Conservation (phyloP, 192 early-diverging fungal species). For the Entophlyctis luteolus region DNA sequence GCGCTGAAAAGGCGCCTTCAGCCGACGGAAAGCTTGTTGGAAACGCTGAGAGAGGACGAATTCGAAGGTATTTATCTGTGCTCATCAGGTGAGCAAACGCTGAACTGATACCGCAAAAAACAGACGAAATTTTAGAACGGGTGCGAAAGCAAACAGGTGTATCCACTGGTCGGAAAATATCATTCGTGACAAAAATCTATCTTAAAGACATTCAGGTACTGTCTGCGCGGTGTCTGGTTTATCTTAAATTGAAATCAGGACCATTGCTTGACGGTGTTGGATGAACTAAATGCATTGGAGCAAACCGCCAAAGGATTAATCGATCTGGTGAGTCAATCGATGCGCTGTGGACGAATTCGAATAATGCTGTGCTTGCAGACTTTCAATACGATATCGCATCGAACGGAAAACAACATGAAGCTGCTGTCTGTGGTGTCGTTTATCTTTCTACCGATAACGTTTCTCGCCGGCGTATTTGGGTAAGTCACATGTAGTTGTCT, state of each 20-base stretch:
- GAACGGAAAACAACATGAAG: conserved; percentile 30
- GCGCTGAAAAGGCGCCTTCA: conserved; percentile 42
- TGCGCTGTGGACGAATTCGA: conserved; percentile 45
- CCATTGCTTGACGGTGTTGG: conserved; percentile 48
- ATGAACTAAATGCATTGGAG: conserved; percentile 46
- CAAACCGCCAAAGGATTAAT: conserved; percentile 42
- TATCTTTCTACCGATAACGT: conserved; percentile 54
- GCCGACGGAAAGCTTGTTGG: conserved; percentile 44
- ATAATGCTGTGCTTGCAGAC: conserved; percentile 9
- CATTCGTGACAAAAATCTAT: conserved; percentile 37
- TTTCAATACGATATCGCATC: conserved; percentile 17
- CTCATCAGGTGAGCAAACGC: too few relatives aligned
- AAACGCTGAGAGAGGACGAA: conserved; percentile 21
- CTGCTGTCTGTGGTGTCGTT: conserved; percentile 21
- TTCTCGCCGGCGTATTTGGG: conserved; percentile 48
- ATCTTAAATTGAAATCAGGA: too few relatives aligned
- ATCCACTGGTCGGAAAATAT: too few relatives aligned
- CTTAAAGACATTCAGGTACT: conserved; percentile 50
- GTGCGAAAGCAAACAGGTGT: too few relatives aligned
- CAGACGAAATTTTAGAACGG: too few relatives aligned
- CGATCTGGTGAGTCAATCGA: conserved; percentile 47
- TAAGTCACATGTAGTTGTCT: neutral
- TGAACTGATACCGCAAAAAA: too few relatives aligned
- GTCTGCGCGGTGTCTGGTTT: too few relatives aligned
- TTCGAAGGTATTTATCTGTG: neutral